Percentiles rank a stretch among this genome's conserved stretches.
These are phyloP conservation scores for Fusarium sororula DNA, from an alignment of 2,329 filamentous ascomycete species.

Conservation along the genomic window DNA sequence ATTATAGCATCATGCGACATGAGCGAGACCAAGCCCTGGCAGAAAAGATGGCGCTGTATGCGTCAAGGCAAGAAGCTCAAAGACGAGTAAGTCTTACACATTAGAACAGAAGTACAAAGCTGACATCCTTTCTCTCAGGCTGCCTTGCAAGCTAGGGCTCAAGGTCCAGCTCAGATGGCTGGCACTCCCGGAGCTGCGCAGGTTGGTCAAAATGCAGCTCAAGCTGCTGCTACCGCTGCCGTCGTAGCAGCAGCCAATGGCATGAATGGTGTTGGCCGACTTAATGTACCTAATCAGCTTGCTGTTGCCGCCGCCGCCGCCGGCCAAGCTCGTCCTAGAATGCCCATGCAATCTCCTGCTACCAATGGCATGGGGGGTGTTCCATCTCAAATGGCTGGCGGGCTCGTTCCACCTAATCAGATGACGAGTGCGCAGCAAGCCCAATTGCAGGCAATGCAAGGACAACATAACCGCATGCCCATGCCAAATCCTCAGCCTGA, in stretches of 20 bases:
- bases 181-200: constrained; percentile 51
- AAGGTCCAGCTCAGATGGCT: constrained; percentile 57
- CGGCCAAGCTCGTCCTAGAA: constrained; percentile 59
- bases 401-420: constrained; percentile 63
- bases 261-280: constrained; percentile 47
- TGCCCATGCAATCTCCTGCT: constrained; percentile 63
- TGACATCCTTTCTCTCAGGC: constrained; percentile 46
- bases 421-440: constrained; percentile 75
- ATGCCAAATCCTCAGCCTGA: constrained; percentile 56
- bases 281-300: constrained; percentile 56
- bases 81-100: constrained; percentile 58
- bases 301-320: constrained; percentile 54
- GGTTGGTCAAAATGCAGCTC: constrained; percentile 42
- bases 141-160: constrained; percentile 58
- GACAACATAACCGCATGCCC: constrained; percentile 70
- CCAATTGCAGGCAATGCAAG: constrained; percentile 69
- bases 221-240: constrained; percentile 38
- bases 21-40: constrained; percentile 80
- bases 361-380: constrained; percentile 60
- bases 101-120: constrained; percentile 27
- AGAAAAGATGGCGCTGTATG: constrained; percentile 65
- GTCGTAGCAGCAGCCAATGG: constrained; percentile 42
- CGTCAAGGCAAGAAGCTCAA: constrained; percentile 68
- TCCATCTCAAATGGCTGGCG: constrained; percentile 60
- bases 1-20: constrained; percentile 89